Base-by-base conservation (phyloP, 2,329 filamentous ascomycete genomes). In the Bipolaris cookei region DNA sequence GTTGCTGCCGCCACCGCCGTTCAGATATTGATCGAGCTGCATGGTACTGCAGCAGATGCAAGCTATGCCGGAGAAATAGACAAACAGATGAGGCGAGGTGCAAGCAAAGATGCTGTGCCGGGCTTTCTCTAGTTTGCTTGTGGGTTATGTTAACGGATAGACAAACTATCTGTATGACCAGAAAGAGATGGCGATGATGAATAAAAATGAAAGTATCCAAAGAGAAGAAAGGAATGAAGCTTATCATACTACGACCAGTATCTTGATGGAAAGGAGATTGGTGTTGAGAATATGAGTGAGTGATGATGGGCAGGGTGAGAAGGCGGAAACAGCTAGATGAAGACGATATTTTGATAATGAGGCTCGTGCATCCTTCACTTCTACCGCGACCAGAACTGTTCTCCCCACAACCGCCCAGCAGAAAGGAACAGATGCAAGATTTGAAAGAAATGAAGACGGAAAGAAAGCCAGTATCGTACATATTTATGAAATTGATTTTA, bases 21-120 rank as follows among this genome's bases (percentile, higher is more conserved):
- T 80, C 38, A 76, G 76, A 54, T 82, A 79, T 51, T 72, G 69
- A 53, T 81, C 76, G 46, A 74, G 67, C 59, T 78, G 77, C 80
- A 82, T 81, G 66, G 68, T 76, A 72, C 64, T 70, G 56, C 42
- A 34, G 54, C 43, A 21, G 21, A n/a, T 10, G 41, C 37, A 23
- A 51, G 42, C 23, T 21, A 20, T 58, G 34, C 43, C 46, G 14
- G 35, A 20, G 18, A 18, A 46, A 45, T 21, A 45, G 38, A 14
- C 34, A 45, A 44, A 54, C 25, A 37, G 23, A 34, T 28, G 18
- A n/a, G 21, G 39, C 21, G 25, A 25, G 13, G 45, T 44, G 45
- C 47, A 52, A 34, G 44, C 11, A 49, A 18, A 13, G 44, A 37
- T 47, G 44, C n/a, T 39, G 23, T 25, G 10, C 21, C 42, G 42